Evolutionary conservation across 805 yeast genomes (phyloP).

Genomic region (Scheffersomyces spartinae): DNA sequence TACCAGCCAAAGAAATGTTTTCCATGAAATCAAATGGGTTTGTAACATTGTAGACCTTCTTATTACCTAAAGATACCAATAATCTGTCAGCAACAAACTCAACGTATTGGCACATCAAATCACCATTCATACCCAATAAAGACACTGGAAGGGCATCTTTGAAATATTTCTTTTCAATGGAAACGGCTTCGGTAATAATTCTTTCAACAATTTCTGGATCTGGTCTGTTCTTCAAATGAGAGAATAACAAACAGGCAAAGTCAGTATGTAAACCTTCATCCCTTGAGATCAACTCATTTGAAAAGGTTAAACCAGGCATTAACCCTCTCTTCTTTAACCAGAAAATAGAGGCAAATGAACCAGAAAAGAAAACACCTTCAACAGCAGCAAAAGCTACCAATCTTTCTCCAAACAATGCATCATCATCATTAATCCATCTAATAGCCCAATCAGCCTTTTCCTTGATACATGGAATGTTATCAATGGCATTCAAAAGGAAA

Average conservation of each 20-base stretch:
- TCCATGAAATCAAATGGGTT: slow-evolving; percentile 99
- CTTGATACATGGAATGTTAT: slow-evolving; percentile 89
- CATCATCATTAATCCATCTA: slow-evolving; percentile 87
- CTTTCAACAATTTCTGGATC: slow-evolving; percentile 63
- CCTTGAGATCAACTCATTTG: slow-evolving; percentile 94
- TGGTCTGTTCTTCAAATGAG: slow-evolving; percentile 89
- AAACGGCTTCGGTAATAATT: slow-evolving; percentile 91
- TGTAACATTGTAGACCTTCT: slow-evolving; percentile 74
- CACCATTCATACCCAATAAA: slow-evolving; percentile 88
- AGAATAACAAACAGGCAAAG: slow-evolving; percentile 90
- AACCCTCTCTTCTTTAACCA: slow-evolving; percentile 98
- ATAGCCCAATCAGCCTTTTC: slow-evolving; percentile 99
- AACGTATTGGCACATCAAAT: slow-evolving; percentile 94
- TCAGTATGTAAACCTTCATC: slow-evolving; percentile 99
- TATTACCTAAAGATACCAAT: slow-evolving; percentile 81
- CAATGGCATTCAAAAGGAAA: slow-evolving; percentile 88
- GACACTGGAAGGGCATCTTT: slow-evolving; percentile 92
- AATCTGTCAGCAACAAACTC: slow-evolving; percentile 97
- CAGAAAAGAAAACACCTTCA: slow-evolving; percentile 97
- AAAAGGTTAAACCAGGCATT: slow-evolving; percentile 98
- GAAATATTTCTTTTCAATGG: slow-evolving; percentile 87
- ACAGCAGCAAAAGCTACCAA: slow-evolving; percentile 97
- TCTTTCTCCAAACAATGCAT: slow-evolving; percentile 89
- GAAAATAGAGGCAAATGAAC: slow-evolving; percentile 96
- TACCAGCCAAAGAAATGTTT: slow-evolving; percentile 95